These are phyloP conservation scores for Penicillium pulvis DNA, from an alignment of 495 filamentous ascomycete genomes.

Conservation along the genomic window DNA sequence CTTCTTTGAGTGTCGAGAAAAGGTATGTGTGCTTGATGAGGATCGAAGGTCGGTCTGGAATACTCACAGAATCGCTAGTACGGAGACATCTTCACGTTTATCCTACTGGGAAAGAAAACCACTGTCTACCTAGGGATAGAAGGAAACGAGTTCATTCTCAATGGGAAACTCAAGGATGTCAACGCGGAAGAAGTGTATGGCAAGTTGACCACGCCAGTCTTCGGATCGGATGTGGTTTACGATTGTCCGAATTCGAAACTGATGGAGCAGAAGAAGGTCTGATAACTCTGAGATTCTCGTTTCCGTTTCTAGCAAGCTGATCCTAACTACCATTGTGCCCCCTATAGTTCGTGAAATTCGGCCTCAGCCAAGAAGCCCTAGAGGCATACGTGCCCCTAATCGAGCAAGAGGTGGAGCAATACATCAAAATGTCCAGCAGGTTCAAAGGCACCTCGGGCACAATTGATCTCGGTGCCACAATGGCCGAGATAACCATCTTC, in stretches of 20 bases:
- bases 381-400: constrained; percentile 78
- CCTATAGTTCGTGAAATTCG: constrained; percentile 78
- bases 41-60: neutral
- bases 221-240: constrained; percentile 84
- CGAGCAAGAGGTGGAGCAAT: constrained; percentile 70
- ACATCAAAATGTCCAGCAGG: constrained; percentile 61
- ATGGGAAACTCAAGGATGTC: constrained; percentile 80
- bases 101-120: constrained; percentile 73
- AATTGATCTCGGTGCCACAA: constrained; percentile 64
- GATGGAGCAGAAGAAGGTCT: constrained; percentile 78
- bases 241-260: constrained; percentile 85
- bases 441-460: constrained; percentile 70
- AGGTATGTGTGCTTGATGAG: constrained; percentile 51
- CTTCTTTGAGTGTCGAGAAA: constrained; percentile 67
- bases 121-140: constrained; percentile 76
- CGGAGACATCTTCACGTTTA: constrained; percentile 80
- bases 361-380: constrained; percentile 75
- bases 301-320: neutral
- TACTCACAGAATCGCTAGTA: constrained; percentile 50
- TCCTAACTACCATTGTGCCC: neutral
- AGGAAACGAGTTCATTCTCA: constrained; percentile 86
- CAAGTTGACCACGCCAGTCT: constrained; percentile 81
- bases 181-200: constrained; percentile 82
- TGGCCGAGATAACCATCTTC: constrained; percentile 86
- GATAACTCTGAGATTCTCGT: neutral